Percentiles rank a stretch among this genome's conserved stretches.
These are phyloP conservation scores for Bryoglossum gracile DNA, from an alignment of 495 filamentous ascomycete species.

Conservation along the genomic window DNA sequence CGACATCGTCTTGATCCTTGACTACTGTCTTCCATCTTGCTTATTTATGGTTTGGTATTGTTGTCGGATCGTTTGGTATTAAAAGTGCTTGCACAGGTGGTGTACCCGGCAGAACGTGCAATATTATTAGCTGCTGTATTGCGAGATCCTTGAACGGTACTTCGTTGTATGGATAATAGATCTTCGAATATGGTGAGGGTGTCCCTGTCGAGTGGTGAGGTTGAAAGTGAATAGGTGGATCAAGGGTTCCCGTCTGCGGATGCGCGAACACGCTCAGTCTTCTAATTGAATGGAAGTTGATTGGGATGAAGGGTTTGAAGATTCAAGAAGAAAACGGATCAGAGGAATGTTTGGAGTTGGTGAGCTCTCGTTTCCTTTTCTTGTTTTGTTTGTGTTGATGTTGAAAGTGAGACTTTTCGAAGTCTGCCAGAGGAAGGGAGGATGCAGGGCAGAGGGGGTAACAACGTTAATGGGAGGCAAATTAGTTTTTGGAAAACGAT, in stretches of 20 bases:
- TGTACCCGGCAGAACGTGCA: not conserved
- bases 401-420: not conserved
- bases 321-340: not conserved
- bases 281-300: too few relatives aligned
- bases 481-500: too few relatives aligned
- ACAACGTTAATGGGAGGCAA: not conserved
- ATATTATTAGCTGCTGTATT: not conserved
- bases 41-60: not conserved
- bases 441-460: not conserved
- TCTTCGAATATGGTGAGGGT: too few relatives aligned
- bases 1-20: not conserved
- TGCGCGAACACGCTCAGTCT: too few relatives aligned
- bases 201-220: too few relatives aligned
- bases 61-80: not conserved
- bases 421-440: not conserved
- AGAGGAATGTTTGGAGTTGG: not conserved
- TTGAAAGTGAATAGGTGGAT: too few relatives aligned
- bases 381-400: not conserved
- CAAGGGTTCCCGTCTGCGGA: too few relatives aligned
- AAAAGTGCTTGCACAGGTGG: not conserved
- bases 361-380: not conserved
- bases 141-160: too few relatives aligned
- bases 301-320: not conserved
- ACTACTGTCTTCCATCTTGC: not conserved
- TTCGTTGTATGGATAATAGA: too few relatives aligned